phyloP scores from a whole-genome alignment of 2,329 filamentous ascomycete species.

The Aspergillus sp. region DNA sequence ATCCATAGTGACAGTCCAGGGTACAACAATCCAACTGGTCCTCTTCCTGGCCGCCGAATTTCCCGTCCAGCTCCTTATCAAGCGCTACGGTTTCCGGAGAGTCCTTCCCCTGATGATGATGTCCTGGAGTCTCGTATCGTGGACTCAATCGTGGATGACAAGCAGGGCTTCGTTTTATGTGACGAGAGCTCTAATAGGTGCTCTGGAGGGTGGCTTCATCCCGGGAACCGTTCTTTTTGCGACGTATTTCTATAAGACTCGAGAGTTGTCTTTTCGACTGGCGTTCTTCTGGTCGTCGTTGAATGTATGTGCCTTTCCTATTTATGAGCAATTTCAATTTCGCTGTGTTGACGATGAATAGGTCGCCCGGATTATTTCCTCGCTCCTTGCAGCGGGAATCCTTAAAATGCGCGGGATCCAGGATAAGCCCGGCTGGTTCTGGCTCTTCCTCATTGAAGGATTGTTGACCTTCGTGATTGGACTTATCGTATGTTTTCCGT shows the following conservation, averaged over 20 bases:
- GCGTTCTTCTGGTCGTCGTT: slow-evolving; percentile 39
- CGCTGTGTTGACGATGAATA: neutral
- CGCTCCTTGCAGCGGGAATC: slow-evolving; percentile 34
- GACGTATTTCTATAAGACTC: slow-evolving; percentile 37
- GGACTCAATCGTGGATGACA: slow-evolving; percentile 29
- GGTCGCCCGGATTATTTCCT: slow-evolving; percentile 29
- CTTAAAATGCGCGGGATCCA: slow-evolving; percentile 37
- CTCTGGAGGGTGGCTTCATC: slow-evolving; percentile 32
- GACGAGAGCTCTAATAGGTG: slow-evolving; percentile 34
- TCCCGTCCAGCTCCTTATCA: slow-evolving; percentile 42
- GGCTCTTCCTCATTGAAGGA: slow-evolving; percentile 40
- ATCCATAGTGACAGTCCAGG: slow-evolving; percentile 6
- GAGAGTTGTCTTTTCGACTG: slow-evolving; percentile 36
- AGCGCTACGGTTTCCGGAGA: slow-evolving; percentile 40
- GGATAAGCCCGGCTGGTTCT: slow-evolving; percentile 38
- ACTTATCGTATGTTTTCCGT: slow-evolving; percentile 21
- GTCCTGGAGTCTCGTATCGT: slow-evolving; percentile 39
- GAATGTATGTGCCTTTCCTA: slow-evolving; percentile 14
- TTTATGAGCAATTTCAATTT: neutral
- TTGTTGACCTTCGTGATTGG: slow-evolving; percentile 39
- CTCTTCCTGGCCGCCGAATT: slow-evolving; percentile 33
- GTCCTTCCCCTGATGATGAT: slow-evolving; percentile 43
- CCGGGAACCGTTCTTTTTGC: slow-evolving; percentile 35
- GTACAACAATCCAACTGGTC: slow-evolving; percentile 18
- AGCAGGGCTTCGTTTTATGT: slow-evolving; percentile 30